phyloP scores from a whole-genome alignment of 1,284 basidiomycete species.

The Ganoderma multipileum region DNA sequence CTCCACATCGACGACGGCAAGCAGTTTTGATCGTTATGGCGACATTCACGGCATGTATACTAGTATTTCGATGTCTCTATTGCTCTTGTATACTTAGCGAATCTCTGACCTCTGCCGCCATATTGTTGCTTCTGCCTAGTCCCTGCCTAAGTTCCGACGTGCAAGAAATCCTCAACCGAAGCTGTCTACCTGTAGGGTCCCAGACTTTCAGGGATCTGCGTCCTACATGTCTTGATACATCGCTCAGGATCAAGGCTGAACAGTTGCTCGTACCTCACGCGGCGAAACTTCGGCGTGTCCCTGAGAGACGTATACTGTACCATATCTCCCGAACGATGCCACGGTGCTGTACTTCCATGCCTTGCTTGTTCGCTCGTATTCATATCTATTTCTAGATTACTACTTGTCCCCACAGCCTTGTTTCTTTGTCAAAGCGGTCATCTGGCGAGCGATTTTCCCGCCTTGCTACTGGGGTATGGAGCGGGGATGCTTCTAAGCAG shows the following conservation, averaged over 20 bases:
- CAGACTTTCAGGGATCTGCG: neutral
- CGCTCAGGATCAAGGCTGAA: neutral
- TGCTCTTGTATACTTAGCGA: neutral
- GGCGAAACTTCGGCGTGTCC: neutral
- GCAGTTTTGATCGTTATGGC: neutral
- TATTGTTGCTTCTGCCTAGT: neutral
- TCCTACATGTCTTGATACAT: neutral
- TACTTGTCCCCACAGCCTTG: neutral
- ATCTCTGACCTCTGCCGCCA: no score
- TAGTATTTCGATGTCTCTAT: neutral
- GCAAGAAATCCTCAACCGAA: neutral
- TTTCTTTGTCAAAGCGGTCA: neutral
- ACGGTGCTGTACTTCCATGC: neutral
- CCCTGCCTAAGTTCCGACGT: neutral
- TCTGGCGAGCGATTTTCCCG: neutral
- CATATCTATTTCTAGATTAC: neutral
- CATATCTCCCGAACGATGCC: neutral
- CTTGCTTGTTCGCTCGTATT: neutral
- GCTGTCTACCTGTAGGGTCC: no score
- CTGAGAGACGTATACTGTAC: neutral
- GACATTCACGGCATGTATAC: neutral
- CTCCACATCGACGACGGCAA: conserved; percentile 32
- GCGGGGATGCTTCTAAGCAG: neutral
- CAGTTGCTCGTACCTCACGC: neutral
- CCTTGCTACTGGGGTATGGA: neutral